These are phyloP conservation scores for Gymnopilus junonius DNA, from an alignment of 768 basidiomycete genomes.

Conservation along the genomic window DNA sequence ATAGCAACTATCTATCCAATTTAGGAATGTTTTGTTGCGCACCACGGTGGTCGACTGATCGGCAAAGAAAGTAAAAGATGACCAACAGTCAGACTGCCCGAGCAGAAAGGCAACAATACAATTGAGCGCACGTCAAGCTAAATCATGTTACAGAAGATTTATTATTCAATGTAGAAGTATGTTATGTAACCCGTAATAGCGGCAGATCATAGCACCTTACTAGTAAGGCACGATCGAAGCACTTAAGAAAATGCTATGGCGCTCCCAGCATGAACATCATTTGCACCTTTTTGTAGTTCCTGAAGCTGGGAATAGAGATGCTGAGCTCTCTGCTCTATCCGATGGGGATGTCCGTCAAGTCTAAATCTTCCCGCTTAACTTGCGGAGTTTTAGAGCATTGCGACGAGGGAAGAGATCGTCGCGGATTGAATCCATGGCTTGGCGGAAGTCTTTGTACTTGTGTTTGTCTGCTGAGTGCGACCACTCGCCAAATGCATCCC, in stretches of 20 bases:
- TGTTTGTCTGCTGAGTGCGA: slow-evolving; percentile 4
- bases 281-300: not conserved
- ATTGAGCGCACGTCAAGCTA: no score
- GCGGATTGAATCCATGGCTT: not conserved
- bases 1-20: not conserved
- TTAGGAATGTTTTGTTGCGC: not conserved
- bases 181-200: no score
- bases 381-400: not conserved
- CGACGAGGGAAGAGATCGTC: slow-evolving; percentile 6
- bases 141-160: no score
- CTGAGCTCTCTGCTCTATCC: not conserved
- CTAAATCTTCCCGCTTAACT: slow-evolving; percentile 4
- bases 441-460: slow-evolving; percentile 4
- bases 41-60: no score
- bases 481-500: slow-evolving; percentile 13
- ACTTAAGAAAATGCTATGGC: not conserved
- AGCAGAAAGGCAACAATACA: no score
- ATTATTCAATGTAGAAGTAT: no score
- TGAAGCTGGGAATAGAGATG: not conserved
- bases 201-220: not conserved
- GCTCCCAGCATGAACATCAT: not conserved
- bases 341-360: not conserved
- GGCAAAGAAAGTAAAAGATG: no score
- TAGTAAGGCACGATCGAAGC: not conserved
- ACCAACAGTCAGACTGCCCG: no score